Evolutionary conservation across 164 flowering plant species (phyloP).

Genomic region (grape (Vitis vinifera)): DNA sequence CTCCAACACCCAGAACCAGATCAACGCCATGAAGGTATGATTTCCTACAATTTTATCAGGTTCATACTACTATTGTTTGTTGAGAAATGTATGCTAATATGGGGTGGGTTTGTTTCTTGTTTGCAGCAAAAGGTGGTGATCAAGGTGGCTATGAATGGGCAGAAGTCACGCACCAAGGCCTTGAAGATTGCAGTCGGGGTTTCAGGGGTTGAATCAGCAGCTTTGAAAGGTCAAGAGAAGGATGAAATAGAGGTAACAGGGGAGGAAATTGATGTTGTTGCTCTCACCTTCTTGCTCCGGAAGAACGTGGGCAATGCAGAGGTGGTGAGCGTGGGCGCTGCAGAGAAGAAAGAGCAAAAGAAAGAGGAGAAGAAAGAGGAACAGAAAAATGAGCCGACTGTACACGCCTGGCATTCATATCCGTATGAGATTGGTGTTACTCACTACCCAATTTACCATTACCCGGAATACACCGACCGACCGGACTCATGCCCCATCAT

Average conservation of each 20-base stretch:
- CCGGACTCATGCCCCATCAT: too few relatives aligned
- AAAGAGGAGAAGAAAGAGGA: neutral
- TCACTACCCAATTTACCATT: too few relatives aligned
- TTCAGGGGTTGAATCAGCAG: constrained; percentile 31
- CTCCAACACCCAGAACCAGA: too few relatives aligned
- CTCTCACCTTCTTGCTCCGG: constrained; percentile 25
- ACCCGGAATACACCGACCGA: too few relatives aligned
- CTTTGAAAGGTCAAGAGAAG: constrained; percentile 21
- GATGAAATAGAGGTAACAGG: constrained; percentile 33
- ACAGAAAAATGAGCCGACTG: too few relatives aligned
- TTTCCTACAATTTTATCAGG: too few relatives aligned
- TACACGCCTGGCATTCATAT: too few relatives aligned
- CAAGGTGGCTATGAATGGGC: constrained; percentile 19
- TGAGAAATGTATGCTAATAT: too few relatives aligned
- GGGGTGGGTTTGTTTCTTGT: neutral
- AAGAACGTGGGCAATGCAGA: constrained; percentile 21
- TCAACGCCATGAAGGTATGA: too few relatives aligned
- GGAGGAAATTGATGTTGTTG: constrained; percentile 31
- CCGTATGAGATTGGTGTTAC: too few relatives aligned
- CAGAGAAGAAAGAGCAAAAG: constrained; percentile 5
- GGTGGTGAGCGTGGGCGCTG: constrained; percentile 20
- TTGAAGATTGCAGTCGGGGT: constrained; percentile 28
- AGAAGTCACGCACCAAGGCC: constrained; percentile 27
- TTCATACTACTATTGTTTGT: too few relatives aligned
- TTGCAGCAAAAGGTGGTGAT: constrained; percentile 40